Evolutionary conservation across 2,329 filamentous ascomycete species (phyloP).

Genomic region (Nigrospora sphaerica): DNA sequence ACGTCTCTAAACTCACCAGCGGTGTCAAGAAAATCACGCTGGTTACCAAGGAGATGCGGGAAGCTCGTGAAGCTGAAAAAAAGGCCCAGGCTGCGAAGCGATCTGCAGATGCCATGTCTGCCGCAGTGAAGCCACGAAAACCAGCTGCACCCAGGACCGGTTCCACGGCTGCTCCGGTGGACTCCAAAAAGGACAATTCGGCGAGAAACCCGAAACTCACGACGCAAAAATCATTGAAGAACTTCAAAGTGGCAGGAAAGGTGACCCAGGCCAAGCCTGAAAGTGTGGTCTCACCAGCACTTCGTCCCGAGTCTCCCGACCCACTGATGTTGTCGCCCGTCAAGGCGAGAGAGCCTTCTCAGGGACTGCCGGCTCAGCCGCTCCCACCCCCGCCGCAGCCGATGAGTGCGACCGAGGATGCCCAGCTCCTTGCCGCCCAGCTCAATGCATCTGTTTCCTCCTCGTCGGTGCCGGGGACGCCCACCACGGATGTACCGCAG

Average conservation of each 20-base stretch:
- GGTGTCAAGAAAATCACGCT: conserved; percentile 58
- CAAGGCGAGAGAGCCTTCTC: background rate
- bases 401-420: too few relatives aligned
- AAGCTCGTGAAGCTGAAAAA: conserved; percentile 33
- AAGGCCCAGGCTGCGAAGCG: conserved; percentile 7
- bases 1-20: conserved; percentile 47
- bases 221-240: too few relatives aligned
- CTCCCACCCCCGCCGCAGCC: too few relatives aligned
- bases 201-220: background rate
- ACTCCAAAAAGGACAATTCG: background rate
- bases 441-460: background rate
- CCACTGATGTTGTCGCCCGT: background rate
- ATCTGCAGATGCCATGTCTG: too few relatives aligned
- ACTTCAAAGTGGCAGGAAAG: too few relatives aligned
- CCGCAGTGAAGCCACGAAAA: too few relatives aligned
- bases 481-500: background rate
- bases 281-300: too few relatives aligned
- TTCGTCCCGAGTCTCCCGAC: background rate
- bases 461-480: background rate
- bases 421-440: background rate
- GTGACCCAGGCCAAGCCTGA: too few relatives aligned
- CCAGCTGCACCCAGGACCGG: background rate
- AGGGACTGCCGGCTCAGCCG: background rate
- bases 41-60: conserved; percentile 50
- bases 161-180: background rate